Percentiles rank a stretch among this genome's conserved stretches.
Evolutionary conservation across 768 basidiomycete species (phyloP).

Genomic region (Psilocybe sp.): DNA sequence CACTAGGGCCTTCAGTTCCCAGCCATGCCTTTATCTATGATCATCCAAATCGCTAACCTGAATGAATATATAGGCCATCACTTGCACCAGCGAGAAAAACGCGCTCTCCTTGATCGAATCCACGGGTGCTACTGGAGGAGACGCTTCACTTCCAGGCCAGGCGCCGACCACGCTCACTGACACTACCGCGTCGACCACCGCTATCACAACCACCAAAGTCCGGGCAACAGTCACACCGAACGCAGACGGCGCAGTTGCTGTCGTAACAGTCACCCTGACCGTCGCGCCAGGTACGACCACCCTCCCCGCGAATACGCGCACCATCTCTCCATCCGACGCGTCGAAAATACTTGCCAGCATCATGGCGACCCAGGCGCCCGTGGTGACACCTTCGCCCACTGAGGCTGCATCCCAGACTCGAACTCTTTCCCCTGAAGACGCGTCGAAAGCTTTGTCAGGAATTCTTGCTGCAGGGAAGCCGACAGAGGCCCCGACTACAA

Average conservation of each 20-base stretch:
- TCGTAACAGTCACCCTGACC: slow-evolving; percentile 32
- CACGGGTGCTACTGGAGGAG: slow-evolving; percentile 42
- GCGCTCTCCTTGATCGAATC: slow-evolving; percentile 44
- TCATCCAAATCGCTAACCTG: background rate
- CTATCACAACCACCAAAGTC: slow-evolving; percentile 7
- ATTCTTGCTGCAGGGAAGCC: slow-evolving; percentile 23
- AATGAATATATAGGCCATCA: slow-evolving; percentile 31
- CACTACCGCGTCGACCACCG: slow-evolving; percentile 9
- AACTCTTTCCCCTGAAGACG: slow-evolving; percentile 3
- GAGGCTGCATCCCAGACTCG: no score
- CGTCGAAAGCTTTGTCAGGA: slow-evolving; percentile 30
- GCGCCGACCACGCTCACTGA: slow-evolving; percentile 3
- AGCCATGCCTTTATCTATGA: no score
- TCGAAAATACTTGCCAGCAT: slow-evolving; percentile 35
- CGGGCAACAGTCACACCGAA: slow-evolving; percentile 10
- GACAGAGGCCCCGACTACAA: background rate
- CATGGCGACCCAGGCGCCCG: slow-evolving; percentile 17
- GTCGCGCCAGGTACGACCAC: slow-evolving; percentile 17
- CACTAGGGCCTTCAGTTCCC: background rate
- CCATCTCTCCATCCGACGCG: slow-evolving; percentile 28
- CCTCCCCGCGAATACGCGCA: slow-evolving; percentile 35
- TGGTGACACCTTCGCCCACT: background rate
- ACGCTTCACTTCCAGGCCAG: slow-evolving; percentile 20
- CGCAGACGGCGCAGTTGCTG: slow-evolving; percentile 2
- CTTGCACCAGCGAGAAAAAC: slow-evolving; percentile 49